These are phyloP conservation scores for Collybia mongolica DNA, from an alignment of 768 basidiomycete genomes.

Conservation along the genomic window DNA sequence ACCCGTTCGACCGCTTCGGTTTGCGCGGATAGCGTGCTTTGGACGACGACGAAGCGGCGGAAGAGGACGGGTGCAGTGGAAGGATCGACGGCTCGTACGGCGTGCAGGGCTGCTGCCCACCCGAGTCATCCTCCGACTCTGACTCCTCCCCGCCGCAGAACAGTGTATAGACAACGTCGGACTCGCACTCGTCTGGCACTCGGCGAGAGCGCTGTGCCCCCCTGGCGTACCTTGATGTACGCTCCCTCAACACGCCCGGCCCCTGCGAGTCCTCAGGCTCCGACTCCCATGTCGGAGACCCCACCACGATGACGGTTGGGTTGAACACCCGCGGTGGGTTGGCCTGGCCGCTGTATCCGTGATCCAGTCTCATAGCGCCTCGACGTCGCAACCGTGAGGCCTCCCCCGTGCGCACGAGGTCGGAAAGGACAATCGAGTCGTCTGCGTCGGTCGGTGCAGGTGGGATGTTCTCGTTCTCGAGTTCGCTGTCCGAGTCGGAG, in stretches of 20 bases:
- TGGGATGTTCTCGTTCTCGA: neutral
- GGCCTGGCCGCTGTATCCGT: constrained; percentile 12
- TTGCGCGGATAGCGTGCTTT: constrained; percentile 8
- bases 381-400: constrained; percentile 71
- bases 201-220: constrained; percentile 10
- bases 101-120: constrained; percentile 3
- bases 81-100: constrained; percentile 16
- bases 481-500: constrained; percentile 6
- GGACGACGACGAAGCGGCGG: constrained; percentile 3
- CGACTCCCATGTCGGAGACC: constrained; percentile 26
- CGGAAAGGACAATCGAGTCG: constrained; percentile 69
- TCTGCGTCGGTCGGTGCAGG: constrained; percentile 43
- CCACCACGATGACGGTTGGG: constrained; percentile 13
- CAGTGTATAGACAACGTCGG: constrained; percentile 29
- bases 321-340: constrained; percentile 5
- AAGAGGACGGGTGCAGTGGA: constrained; percentile 8
- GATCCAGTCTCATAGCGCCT: constrained; percentile 69
- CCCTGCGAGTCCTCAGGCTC: constrained; percentile 13
- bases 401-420: constrained; percentile 72
- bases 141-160: constrained; percentile 40
- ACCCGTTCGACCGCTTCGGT: constrained; percentile 41
- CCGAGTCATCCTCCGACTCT: constrained; percentile 4
- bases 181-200: constrained; percentile 17
- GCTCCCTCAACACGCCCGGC: neutral
- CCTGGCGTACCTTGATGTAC: constrained; percentile 4